phyloP scores from a whole-genome alignment of 306 rosid species.

The Quercus cerris region DNA sequence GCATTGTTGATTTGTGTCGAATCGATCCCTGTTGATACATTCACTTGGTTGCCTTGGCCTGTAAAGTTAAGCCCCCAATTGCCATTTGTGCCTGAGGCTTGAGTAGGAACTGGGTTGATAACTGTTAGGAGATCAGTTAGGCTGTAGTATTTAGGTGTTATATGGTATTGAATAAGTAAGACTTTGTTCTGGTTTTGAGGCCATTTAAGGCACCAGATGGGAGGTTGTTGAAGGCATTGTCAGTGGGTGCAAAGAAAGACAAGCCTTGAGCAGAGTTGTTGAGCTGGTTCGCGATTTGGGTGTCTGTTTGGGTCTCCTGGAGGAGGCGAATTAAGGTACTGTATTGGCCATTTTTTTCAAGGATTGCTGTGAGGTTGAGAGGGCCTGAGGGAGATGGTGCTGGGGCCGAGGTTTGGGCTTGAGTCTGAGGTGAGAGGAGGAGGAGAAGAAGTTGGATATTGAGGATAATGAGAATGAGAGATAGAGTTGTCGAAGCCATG shows the following conservation, averaged over 20 bases:
- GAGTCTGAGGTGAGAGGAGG: constrained; percentile 23
- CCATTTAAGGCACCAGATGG: constrained; percentile 53
- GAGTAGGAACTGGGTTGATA: constrained; percentile 74
- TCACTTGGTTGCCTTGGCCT: constrained; percentile 68
- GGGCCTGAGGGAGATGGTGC: constrained; percentile 53
- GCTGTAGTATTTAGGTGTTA: constrained; percentile 58
- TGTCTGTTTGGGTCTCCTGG: constrained; percentile 38
- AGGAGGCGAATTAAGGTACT: constrained; percentile 50
- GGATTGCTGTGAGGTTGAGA: constrained; percentile 57
- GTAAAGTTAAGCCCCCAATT: constrained; percentile 72
- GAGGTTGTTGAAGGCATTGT: constrained; percentile 76
- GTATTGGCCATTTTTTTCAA: constrained; percentile 60
- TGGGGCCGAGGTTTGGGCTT: constrained; percentile 49
- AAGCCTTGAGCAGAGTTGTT: constrained; percentile 58
- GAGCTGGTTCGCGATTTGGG: constrained; percentile 59
- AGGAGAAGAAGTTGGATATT: neutral
- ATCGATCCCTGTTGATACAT: constrained; percentile 58
- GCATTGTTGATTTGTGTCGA: constrained; percentile 47
- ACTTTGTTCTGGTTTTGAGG: constrained; percentile 48
- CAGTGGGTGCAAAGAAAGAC: constrained; percentile 78
- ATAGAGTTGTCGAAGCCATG: constrained; percentile 54
- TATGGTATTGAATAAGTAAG: constrained; percentile 58
- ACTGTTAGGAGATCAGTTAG: constrained; percentile 46
- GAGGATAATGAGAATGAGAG: constrained; percentile 39
- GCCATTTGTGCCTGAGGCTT: constrained; percentile 35